Percentiles rank a stretch among this genome's conserved stretches.
phyloP scores from a whole-genome alignment of 2,329 filamentous ascomycete species.

The Pseudogymnoascus sp. region DNA sequence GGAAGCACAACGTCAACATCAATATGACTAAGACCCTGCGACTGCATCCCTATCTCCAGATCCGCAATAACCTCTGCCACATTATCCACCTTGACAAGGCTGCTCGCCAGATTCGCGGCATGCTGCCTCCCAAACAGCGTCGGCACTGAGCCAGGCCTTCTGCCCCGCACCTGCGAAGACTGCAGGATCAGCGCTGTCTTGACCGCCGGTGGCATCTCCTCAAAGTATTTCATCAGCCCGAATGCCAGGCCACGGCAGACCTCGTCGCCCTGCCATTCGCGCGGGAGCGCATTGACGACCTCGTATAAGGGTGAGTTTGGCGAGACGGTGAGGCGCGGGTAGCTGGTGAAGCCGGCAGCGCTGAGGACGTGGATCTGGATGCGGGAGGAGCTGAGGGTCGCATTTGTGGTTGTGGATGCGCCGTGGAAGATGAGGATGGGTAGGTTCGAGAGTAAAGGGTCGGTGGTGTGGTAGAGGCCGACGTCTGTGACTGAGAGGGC shows the following conservation, averaged over 20 bases:
- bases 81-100: constrained; percentile 76
- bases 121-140: constrained; percentile 81
- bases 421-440: constrained; percentile 88
- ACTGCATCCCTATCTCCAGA: constrained; percentile 66
- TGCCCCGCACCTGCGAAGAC: constrained; percentile 34
- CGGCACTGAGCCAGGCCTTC: constrained; percentile 51
- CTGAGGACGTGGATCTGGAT: constrained; percentile 92
- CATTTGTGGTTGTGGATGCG: constrained; percentile 79
- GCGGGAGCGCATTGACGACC: constrained; percentile 80
- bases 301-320: constrained; percentile 86
- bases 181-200: constrained; percentile 59
- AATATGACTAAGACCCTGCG: constrained; percentile 74
- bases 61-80: constrained; percentile 62
- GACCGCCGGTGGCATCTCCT: constrained; percentile 69
- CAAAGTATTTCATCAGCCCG: constrained; percentile 88
- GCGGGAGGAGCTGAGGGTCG: constrained; percentile 78
- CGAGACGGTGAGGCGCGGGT: constrained; percentile 83
- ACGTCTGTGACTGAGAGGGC: constrained; percentile 71
- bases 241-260: constrained; percentile 86
- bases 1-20: constrained; percentile 85
- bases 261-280: constrained; percentile 93
- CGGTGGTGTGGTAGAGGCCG: constrained; percentile 80
- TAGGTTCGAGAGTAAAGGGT: constrained; percentile 72
- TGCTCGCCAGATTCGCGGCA: constrained; percentile 79
- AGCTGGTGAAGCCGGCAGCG: constrained; percentile 80